Percentiles rank a stretch among this genome's conserved stretches.
These are phyloP conservation scores for Zygosaccharomyces pseudobailii DNA, from an alignment of 1,139 yeast species.

Conservation along the genomic window DNA sequence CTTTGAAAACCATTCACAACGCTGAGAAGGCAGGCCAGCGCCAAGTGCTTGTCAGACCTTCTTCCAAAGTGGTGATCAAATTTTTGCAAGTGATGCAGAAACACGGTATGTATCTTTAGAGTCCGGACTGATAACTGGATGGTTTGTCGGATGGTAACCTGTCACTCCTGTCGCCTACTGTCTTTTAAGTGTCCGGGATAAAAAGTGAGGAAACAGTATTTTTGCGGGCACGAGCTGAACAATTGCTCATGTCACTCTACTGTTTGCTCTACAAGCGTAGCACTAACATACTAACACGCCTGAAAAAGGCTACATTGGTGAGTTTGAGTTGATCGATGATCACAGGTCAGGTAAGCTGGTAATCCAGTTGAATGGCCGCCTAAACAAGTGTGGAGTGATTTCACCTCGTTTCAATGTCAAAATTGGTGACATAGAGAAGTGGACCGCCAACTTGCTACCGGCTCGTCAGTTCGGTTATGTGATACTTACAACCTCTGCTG, in stretches of 20 bases:
- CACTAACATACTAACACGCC: conserved; percentile 29
- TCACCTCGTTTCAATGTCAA: conserved; percentile 97
- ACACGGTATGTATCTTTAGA: conserved; percentile 57
- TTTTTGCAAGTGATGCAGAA: conserved; percentile 96
- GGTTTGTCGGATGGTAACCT: conserved; percentile 65
- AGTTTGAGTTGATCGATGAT: conserved; percentile 97
- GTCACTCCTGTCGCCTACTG: conserved; percentile 75
- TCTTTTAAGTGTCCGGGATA: conserved; percentile 95
- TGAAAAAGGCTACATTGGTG: conserved; percentile 85
- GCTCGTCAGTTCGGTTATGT: conserved; percentile 98
- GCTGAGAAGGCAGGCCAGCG: conserved; percentile 99
- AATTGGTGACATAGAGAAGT: conserved; percentile 89
- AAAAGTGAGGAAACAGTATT: conserved; percentile 59
- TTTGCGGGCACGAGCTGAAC: conserved; percentile 53
- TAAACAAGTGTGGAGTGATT: conserved; percentile 97
- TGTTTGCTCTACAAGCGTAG: conserved; percentile 58
- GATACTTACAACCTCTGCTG: conserved; percentile 97
- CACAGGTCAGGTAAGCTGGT: conserved; percentile 99
- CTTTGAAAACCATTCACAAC: conserved; percentile 96
- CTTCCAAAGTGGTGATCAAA: conserved; percentile 96
- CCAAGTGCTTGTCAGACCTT: conserved; percentile 98
- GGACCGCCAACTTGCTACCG: conserved; percentile 97
- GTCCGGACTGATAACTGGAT: conserved; percentile 96
- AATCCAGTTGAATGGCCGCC: conserved; percentile 94
- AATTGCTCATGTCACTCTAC: conserved; percentile 52